Conservation (phyloP, 805 yeast species). For the Metschnikowia similis region DNA sequence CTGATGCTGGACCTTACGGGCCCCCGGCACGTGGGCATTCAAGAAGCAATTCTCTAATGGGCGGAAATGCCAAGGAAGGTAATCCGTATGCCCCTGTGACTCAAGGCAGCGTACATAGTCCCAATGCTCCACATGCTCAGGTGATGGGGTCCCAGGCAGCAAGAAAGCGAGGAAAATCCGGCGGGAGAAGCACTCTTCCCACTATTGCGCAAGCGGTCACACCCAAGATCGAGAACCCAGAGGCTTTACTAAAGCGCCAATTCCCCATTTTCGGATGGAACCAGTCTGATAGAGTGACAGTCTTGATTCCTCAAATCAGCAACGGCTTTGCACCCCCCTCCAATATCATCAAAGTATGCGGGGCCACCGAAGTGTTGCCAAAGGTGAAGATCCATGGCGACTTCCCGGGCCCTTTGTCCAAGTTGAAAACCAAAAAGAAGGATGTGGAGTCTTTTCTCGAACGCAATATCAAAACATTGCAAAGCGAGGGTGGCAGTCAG, state of each 20-base stretch:
- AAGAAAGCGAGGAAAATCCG: constrained; percentile 11
- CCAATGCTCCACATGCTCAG: constrained; percentile 16
- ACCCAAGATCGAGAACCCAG: constrained; percentile 43
- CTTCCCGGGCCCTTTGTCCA: constrained; percentile 68
- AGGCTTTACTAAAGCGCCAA: constrained; percentile 54
- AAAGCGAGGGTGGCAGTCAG: constrained; percentile 3
- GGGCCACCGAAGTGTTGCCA: constrained; percentile 16
- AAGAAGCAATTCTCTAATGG: constrained; percentile 37
- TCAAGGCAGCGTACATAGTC: constrained; percentile 5
- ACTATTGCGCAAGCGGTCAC: constrained; percentile 4
- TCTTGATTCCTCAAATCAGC: constrained; percentile 21
- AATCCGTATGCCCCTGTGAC: constrained; percentile 41
- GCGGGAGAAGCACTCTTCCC: constrained; percentile 6
- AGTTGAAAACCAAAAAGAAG: constrained; percentile 54
- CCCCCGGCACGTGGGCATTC: constrained; percentile 37
- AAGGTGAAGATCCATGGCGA: constrained; percentile 26
- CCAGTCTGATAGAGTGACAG: constrained; percentile 24
- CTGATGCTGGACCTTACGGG: constrained; percentile 42
- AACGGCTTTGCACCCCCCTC: constrained; percentile 30
- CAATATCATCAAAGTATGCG: constrained; percentile 33
- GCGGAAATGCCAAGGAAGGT: constrained; percentile 35
- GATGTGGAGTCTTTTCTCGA: constrained; percentile 64
- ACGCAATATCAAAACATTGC: constrained; percentile 18
- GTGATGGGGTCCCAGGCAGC: constrained; percentile 2
- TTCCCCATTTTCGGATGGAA: constrained; percentile 75